Base-by-base conservation (phyloP, 2,329 filamentous ascomycete genomes). In the Xenosphaeropsis pyriputrescens region DNA sequence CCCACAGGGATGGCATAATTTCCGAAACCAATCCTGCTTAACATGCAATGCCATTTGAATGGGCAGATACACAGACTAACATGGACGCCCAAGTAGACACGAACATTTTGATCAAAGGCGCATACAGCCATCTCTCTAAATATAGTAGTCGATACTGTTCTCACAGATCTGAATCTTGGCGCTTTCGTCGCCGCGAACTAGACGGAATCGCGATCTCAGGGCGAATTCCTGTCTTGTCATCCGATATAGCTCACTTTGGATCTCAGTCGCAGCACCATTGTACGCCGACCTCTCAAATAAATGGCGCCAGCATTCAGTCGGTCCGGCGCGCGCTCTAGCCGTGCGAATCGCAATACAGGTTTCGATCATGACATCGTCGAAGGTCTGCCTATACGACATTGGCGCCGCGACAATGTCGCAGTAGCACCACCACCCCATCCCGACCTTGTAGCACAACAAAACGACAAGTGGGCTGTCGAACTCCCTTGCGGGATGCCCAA, bases 351-450 rank as follows among this genome's bases (percentile, higher is more conserved):
- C n/a, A 43, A 45, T 14, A 49, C 48, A 18, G 41, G 45, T 39
- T 44, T 47, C 18, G 76, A 82, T 46, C 73, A 79, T 53, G 78
- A 81, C 62, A 43, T 53, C 13, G 53, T 50, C 15, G 54, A 56
- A 42, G 54, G 54, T 26, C 70, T 95, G 9, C 89, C 89, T 13
- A 81, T 95, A 41, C 80, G 86, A 52, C 85, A 93, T 70, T 96
- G 86, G 81, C 77, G 83, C 39, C 76, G 82, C 45, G 75, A 81
- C 41, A 66, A 65, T 59, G 70, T 85, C 40, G 79, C 63, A 32
- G 63, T 89, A 52, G 75, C 75, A 46, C 78, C 84, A 37, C 73
- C 73, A 11, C 63, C 70, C 8, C 68, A 73, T 29, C 65, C 74
- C 44, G 80, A 88, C 48, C 74, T 68, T 18, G 65, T 62, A 22